Base-by-base conservation (phyloP, 805 yeast species). In the Danielozyma ontarioensis region DNA sequence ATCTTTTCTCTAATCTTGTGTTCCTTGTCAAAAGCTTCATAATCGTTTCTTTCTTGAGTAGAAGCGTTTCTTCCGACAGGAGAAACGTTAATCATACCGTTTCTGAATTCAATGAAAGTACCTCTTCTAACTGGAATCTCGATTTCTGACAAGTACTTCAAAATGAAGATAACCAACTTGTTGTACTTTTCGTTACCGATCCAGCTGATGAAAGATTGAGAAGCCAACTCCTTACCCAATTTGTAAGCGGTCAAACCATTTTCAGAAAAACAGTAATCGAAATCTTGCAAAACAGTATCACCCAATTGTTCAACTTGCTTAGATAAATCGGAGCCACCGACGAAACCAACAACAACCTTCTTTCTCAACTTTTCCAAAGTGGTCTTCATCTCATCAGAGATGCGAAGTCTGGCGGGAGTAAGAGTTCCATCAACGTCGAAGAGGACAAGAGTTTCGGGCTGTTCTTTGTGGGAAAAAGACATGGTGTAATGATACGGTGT, bases 31-130 rank as follows among this genome's bases (percentile, higher is more conserved):
- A 52, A 93, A 51, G 68, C 72, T 73, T 93, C 97, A 59, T 72
- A 93, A 50, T 88, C 97, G 64, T 76, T 80, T 72, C 99, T 85
- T 74, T 93, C 97, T 46, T 76, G 78, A 48, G 87, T 87, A 26
- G 94, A 80, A 41, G 97, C 97, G 62, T 93, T 93, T 79, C 99
- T 87, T 55, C 99, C 99, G 41, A 93, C 79, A 50, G 99, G 99
- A 12, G 97, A 88, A 44, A 93, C 87, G 68, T 93, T 93, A 67
- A 93, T 85, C 95, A 93, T 89, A 64, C 99, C 99, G 64, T 93
- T 93, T 79, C 99, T 86, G 77, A 93, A 93, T 74, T 93, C 99
- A 50, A 93, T 70, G 67, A 93, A 93, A 40, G 99, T 93, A 64
- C 99, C 99, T 74, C 97, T 87, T 80, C 97, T 87, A 61, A 83